Evolutionary conservation across 805 yeast species (phyloP).

Genomic region (Yamadazyma laniorum): DNA sequence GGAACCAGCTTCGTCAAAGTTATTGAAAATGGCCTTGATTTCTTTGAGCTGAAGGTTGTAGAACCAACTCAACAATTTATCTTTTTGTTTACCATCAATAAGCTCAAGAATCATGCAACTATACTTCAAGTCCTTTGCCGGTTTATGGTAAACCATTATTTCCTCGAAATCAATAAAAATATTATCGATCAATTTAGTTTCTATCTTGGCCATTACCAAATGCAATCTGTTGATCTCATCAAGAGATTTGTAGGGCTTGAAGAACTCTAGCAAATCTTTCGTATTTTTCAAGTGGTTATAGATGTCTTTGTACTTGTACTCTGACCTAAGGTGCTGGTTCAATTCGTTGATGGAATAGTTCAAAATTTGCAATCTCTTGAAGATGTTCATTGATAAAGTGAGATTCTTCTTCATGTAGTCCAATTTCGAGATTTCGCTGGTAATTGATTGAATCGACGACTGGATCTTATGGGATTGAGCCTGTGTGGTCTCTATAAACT

Average conservation of each 20-base stretch:
- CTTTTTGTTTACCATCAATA: constrained; percentile 51
- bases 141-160: constrained; percentile 27
- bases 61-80: constrained; percentile 70
- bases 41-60: constrained; percentile 68
- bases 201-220: constrained; percentile 56
- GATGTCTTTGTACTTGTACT: constrained; percentile 54
- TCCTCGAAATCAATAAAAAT: constrained; percentile 71
- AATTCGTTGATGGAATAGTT: constrained; percentile 54
- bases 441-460: constrained; percentile 61
- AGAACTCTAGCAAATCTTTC: constrained; percentile 66
- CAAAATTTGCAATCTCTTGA: constrained; percentile 85
- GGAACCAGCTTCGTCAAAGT: constrained; percentile 91
- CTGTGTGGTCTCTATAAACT: constrained; percentile 48
- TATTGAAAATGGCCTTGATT: constrained; percentile 68
- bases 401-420: constrained; percentile 84
- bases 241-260: constrained; percentile 78
- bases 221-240: constrained; percentile 72
- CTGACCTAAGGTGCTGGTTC: constrained; percentile 51
- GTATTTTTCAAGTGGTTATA: constrained; percentile 66
- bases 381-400: constrained; percentile 78
- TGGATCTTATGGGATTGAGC: constrained; percentile 55
- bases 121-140: constrained; percentile 40
- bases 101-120: constrained; percentile 76
- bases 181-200: constrained; percentile 61
- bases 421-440: constrained; percentile 70